Base-by-base conservation (phyloP, 805 yeast species). In the Millerozyma miso region DNA sequence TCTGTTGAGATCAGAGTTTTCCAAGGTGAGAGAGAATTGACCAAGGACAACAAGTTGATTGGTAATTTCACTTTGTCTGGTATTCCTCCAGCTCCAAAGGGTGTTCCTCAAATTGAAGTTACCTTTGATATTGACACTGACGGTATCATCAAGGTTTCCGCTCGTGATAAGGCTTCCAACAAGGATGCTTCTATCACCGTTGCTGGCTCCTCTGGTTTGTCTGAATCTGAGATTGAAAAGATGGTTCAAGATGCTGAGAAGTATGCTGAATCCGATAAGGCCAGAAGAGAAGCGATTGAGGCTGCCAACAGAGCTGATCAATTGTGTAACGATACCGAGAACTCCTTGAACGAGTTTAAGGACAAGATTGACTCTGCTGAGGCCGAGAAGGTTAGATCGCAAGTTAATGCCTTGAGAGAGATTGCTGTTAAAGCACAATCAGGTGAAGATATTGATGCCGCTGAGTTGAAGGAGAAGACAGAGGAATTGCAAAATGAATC, bases 21-120 rank as follows among this genome's bases (percentile, higher is more conserved):
- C 96, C 97, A 89, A 78, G 97, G 97, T 79, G 97, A 89, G 80
- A 87, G 97, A 80, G 97, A 89, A 76, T 83, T 90, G 64, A 95
- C 91, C 62, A 85, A 95, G 76, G 97, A 89, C 79, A 89, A 89
- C 87, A 89, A 90, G 77, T 80, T 90, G 67, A 87, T 89, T 67
- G 97, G 97, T 72, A 89, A 90, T 86, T 89, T 89, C 75, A 89
- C 95, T 49, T 79, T 89, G 60, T 76, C 93, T 52, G 97, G 97
- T 72, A 89, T 89, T 57, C 97, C 95, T 62, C 95, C 95, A 54
- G 93, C 93, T 57, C 90, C 93, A 70, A 86, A 86, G 83, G 95
- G 95, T 76, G 91, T 85, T 54, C 95, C 95, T 53, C 95, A 86
- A 76, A 85, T 86, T 62, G 95, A 86, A 76, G 97, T 89, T 66